Base-by-base conservation (phyloP, 2,329 filamentous ascomycete genomes). In the Colletotrichum lini region DNA sequence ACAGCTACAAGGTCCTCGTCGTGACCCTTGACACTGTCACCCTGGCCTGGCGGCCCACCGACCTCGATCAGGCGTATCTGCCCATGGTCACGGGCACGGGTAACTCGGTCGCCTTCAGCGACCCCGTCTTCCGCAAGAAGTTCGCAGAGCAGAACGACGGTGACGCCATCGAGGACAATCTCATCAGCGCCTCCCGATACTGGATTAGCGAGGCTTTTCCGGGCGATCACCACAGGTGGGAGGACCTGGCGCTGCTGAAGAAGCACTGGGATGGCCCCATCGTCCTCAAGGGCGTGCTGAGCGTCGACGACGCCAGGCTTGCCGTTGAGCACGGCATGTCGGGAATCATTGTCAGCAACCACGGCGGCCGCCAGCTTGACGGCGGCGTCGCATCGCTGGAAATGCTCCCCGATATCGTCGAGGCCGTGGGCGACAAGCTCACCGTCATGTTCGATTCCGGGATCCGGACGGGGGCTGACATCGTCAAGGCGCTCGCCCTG, bases 21-120 rank as follows among this genome's bases (percentile, higher is more conserved):
- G 90, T 95, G 0, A 95, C 93, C 0, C 83, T 94, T 0, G 93
- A 95, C 79, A 94, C 92, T 0, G 93, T 89, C 80, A 86, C 86
- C 15, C 84, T 94, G 45, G 88, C 87, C 0, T 95, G 92, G 92
- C 84, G 93, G 47, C 92, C 92, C 0, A 85, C 83, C 0, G 92
- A 94, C 76, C 85, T 94, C 5, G 91, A 93, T 73, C 85, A 86
- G 16, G 88, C 84, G 3, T 92, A 89, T 75, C 76, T 90, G 0
- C 88, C 91, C 0, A 92, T 93, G 73, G 80, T 90, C 38, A 84
- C 82, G 49, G 88, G 88, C 0, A 78, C 88, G 12, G 92, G 92
- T 2, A 87, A 88, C 61, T 83, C 87, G 54, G 85, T 91, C 2
- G 92, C 91, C 2, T 90, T 94, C 74, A 85, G 85, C 1, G 92